These are phyloP conservation scores for Lactarius tabidus DNA, from an alignment of 768 basidiomycete genomes.

Conservation along the genomic window DNA sequence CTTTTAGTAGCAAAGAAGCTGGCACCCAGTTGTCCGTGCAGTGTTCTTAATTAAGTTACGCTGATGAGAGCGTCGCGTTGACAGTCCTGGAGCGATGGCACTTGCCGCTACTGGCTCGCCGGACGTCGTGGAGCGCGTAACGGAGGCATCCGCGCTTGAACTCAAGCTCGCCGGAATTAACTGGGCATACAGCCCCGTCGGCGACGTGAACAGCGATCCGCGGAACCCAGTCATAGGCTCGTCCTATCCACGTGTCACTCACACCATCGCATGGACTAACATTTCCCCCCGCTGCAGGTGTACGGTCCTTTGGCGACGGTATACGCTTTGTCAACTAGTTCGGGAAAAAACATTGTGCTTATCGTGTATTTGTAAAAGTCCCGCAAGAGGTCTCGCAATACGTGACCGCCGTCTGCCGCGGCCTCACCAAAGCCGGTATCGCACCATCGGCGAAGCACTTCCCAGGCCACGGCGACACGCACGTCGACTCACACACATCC, in stretches of 20 bases:
- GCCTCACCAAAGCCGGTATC: constrained; percentile 46
- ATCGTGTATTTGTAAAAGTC: constrained; percentile 38
- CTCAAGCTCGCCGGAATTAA: constrained; percentile 60
- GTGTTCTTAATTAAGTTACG: too few species aligned
- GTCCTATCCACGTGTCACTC: constrained; percentile 20
- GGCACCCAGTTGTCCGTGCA: constrained; percentile 64
- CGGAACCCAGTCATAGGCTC: constrained; percentile 68
- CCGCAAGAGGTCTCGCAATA: constrained; percentile 48
- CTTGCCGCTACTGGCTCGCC: constrained; percentile 52
- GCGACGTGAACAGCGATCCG: constrained; percentile 67
- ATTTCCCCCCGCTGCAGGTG: constrained; percentile 38
- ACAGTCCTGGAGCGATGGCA: constrained; percentile 72
- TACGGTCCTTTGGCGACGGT: constrained; percentile 71
- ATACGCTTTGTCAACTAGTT: constrained; percentile 16
- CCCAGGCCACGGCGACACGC: constrained; percentile 71
- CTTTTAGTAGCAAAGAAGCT: constrained; percentile 47
- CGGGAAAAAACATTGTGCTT: background rate
- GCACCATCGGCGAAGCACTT: constrained; percentile 69
- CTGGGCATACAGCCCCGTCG: constrained; percentile 68
- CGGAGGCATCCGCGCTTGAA: constrained; percentile 52
- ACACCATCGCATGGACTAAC: background rate
- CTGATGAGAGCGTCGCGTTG: background rate
- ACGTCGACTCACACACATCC: constrained; percentile 64
- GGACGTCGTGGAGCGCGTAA: constrained; percentile 41
- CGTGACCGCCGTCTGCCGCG: constrained; percentile 44